Percentiles rank a stretch among this genome's conserved stretches.
phyloP scores from a whole-genome alignment of 495 filamentous ascomycete species.

The Neurospora discreta region DNA sequence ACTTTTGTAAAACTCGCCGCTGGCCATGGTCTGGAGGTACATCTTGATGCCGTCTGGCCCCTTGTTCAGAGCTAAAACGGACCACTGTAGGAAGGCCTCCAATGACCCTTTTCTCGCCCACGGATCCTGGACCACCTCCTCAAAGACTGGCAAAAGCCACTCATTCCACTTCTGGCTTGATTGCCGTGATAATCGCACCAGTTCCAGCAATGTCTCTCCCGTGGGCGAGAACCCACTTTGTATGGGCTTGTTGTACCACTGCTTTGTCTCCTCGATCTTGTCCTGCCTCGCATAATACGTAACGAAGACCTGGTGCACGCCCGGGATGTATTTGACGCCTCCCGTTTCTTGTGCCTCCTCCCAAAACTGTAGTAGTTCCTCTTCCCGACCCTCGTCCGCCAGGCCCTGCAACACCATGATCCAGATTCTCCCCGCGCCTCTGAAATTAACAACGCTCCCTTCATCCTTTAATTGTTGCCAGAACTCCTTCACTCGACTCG shows the following conservation, averaged over 20 bases:
- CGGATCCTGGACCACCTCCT: constrained; percentile 37
- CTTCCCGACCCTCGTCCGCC: constrained; percentile 47
- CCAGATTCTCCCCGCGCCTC: constrained; percentile 40
- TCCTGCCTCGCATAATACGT: constrained; percentile 39
- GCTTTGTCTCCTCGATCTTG: constrained; percentile 42
- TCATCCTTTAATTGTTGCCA: constrained; percentile 8
- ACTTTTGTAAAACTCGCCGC: background rate
- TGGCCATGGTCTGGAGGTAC: constrained; percentile 52
- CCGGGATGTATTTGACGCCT: constrained; percentile 22
- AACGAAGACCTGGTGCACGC: constrained; percentile 39
- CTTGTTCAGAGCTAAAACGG: constrained; percentile 53
- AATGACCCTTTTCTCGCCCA: constrained; percentile 42
- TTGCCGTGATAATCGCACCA: constrained; percentile 38
- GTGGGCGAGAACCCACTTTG: constrained; percentile 28
- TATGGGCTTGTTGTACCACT: constrained; percentile 55
- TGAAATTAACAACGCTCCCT: constrained; percentile 19
- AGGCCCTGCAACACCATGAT: constrained; percentile 53
- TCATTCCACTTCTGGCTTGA: constrained; percentile 33
- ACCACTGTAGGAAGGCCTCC: constrained; percentile 67
- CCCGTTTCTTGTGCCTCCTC: constrained; percentile 1
- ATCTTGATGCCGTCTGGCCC: constrained; percentile 57
- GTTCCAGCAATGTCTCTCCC: constrained; percentile 33
- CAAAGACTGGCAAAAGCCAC: constrained; percentile 55
- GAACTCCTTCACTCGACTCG: constrained; percentile 36
- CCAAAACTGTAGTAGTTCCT: constrained; percentile 36